Base-by-base conservation (phyloP, 2,329 filamentous ascomycete species). In the Aspergillus sp. region DNA sequence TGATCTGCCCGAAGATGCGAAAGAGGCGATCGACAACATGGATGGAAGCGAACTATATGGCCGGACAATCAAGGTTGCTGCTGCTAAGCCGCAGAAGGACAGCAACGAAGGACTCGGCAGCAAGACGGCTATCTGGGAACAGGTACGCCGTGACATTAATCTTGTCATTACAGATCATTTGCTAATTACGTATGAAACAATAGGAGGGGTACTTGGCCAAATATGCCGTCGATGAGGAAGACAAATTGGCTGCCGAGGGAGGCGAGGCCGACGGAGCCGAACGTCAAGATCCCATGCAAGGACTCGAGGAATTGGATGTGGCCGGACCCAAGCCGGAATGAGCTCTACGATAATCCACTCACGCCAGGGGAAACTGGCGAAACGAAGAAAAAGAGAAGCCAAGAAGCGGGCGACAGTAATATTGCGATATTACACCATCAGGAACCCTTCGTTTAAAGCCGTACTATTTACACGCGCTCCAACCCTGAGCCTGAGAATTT, bases 1-100 rank as follows among this genome's bases (percentile, higher is more conserved):
- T 72, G 92, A 97, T 70, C 85, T 92, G 59, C 84, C 87, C 12
- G 86, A 89, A 59, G 95, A 99, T 78, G 94, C 93, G 28, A 89
- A 89, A 71, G 94, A 98, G 78, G 95, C 95, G 54, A 97, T 99
- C 75, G 92, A 98, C 82, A 99, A 99, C 74, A 98, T 99, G 94
- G 92, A 99, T 74, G 92, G 97, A 75, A 90, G 93, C 62, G 94
- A 98, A 79, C 85, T 99, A 49, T 98, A 94, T 74, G 96, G 95
- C 10, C 87, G 91, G 61, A 89, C 95, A 13, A 89, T 99, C 75
- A 97, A 93, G 76, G 94, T 98, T 55, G 93, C 92, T 48, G 86
- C 90, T 58, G 96, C 96, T 47, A 99, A 97, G 77, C 87, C 91
- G 32, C 92, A 95, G 64, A 97, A 97, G 82, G 91, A 91, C 69